Evolutionary conservation across 2,329 filamentous ascomycete species (phyloP).

Genomic region (Diaporthe amygdali): DNA sequence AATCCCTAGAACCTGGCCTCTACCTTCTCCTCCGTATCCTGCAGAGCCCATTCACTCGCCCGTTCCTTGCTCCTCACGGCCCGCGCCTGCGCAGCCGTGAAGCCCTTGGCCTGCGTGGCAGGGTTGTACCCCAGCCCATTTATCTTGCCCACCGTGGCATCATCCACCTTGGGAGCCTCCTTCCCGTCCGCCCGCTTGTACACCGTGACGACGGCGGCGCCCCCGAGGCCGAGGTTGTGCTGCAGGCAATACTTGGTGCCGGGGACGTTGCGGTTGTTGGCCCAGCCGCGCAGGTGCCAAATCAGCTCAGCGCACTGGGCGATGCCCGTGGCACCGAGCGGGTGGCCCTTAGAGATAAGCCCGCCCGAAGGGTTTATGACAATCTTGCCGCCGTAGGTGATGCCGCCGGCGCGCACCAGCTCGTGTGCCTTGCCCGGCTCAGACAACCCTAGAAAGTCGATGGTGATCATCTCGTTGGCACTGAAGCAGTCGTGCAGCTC

Average conservation of each 20-base stretch:
- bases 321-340: conserved; percentile 90
- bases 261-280: conserved; percentile 80
- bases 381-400: conserved; percentile 85
- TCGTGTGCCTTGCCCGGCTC: conserved; percentile 88
- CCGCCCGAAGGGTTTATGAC: conserved; percentile 94
- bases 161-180: conserved; percentile 63
- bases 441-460: conserved; percentile 84
- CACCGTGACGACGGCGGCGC: conserved; percentile 88
- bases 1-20: conserved; percentile 45
- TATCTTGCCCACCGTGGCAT: conserved; percentile 66
- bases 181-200: conserved; percentile 84
- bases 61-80: conserved; percentile 72
- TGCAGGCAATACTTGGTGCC: conserved; percentile 78
- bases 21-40: conserved; percentile 77
- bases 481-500: conserved; percentile 98
- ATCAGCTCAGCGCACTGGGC: conserved; percentile 95
- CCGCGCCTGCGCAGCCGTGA: conserved; percentile 77
- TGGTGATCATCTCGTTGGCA: conserved; percentile 88
- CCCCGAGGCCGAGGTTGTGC: conserved; percentile 92
- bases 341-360: conserved; percentile 94
- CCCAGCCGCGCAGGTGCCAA: conserved; percentile 96
- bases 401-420: conserved; percentile 83
- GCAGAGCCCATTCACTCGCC: conserved; percentile 76
- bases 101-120: conserved; percentile 86
- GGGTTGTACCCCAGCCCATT: conserved; percentile 89